phyloP scores from a whole-genome alignment of 2,329 filamentous ascomycete species.

The Hypoxylon sp. region DNA sequence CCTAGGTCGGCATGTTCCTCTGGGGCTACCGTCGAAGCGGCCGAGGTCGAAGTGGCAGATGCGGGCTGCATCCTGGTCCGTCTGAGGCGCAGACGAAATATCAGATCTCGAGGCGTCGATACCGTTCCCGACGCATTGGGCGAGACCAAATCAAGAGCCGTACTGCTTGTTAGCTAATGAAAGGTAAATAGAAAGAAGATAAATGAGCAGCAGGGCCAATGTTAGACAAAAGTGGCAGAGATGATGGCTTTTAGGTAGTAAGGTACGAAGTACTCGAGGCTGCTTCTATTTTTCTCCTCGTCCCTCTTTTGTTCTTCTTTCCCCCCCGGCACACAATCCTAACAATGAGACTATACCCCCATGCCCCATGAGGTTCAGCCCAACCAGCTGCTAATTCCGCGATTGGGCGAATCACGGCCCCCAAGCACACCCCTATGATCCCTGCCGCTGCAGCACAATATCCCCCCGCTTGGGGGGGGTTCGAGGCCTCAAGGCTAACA shows the following conservation, averaged over 20 bases:
- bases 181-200: neutral
- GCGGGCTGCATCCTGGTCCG: conserved; percentile 42
- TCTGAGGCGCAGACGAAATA: conserved; percentile 9
- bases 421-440: conserved; percentile 35
- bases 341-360: no score
- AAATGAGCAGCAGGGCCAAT: conserved; percentile 4
- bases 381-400: conserved; percentile 45
- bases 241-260: conserved; percentile 23
- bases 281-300: conserved; percentile 9
- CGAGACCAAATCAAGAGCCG: conserved; percentile 7
- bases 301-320: conserved; percentile 12
- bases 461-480: conserved; percentile 42
- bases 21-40: conserved; percentile 30
- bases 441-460: conserved; percentile 44
- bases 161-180: neutral
- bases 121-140: conserved; percentile 25
- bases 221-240: conserved; percentile 22
- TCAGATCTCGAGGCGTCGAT: conserved; percentile 12
- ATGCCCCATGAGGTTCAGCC: conserved; percentile 43
- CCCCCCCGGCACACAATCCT: conserved; percentile 4
- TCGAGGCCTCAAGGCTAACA: conserved; percentile 26
- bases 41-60: conserved; percentile 28
- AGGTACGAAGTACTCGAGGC: conserved; percentile 29
- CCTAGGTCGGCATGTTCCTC: conserved; percentile 20
- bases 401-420: conserved; percentile 47